Percentiles rank a stretch among this genome's conserved stretches.
Evolutionary conservation across 1,284 basidiomycete genomes (phyloP).

Genomic region (Leucoagaricus sp.): DNA sequence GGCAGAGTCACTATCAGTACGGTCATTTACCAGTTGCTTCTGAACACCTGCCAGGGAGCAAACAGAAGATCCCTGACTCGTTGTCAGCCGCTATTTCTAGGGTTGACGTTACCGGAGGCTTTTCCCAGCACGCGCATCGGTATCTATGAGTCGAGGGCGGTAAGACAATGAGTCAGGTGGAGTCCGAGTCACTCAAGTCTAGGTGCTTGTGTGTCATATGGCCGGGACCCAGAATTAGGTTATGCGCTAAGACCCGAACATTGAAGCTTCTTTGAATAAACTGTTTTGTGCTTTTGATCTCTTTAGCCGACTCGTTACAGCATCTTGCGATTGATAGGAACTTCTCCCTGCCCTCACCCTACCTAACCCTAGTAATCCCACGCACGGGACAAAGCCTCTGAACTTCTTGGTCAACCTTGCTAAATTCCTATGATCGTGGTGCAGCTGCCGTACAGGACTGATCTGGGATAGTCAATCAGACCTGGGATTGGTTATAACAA

Average conservation of each 20-base stretch:
- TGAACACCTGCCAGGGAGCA: conserved; percentile 8
- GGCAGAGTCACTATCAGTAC: conserved; percentile 32
- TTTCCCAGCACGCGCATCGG: conserved; percentile 32
- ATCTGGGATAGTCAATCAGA: too few species aligned
- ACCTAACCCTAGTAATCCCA: not conserved
- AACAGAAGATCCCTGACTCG: conserved; percentile 11
- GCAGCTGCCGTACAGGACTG: too few species aligned
- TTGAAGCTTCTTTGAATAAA: conserved; percentile 1
- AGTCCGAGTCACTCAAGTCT: conserved; percentile 37
- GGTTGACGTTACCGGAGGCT: conserved; percentile 28
- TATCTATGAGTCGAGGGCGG: conserved; percentile 42
- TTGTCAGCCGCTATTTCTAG: conserved; percentile 30
- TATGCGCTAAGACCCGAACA: not conserved
- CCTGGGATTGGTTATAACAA: too few species aligned
- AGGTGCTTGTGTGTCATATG: conserved; percentile 33
- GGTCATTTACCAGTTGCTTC: conserved; percentile 17
- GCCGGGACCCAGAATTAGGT: conserved; percentile 23
- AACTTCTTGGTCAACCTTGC: not conserved
- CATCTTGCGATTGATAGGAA: conserved; percentile 5
- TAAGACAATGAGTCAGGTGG: conserved; percentile 32
- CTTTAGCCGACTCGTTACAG: conserved; percentile 7
- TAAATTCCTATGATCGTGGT: too few species aligned
- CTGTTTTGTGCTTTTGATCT: conserved; percentile 1
- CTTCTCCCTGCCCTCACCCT: not conserved
- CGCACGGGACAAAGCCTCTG: not conserved